Percentiles rank a stretch among this genome's conserved stretches.
These are phyloP conservation scores for Candida nemodendra DNA, from an alignment of 805 yeast species.

Conservation along the genomic window DNA sequence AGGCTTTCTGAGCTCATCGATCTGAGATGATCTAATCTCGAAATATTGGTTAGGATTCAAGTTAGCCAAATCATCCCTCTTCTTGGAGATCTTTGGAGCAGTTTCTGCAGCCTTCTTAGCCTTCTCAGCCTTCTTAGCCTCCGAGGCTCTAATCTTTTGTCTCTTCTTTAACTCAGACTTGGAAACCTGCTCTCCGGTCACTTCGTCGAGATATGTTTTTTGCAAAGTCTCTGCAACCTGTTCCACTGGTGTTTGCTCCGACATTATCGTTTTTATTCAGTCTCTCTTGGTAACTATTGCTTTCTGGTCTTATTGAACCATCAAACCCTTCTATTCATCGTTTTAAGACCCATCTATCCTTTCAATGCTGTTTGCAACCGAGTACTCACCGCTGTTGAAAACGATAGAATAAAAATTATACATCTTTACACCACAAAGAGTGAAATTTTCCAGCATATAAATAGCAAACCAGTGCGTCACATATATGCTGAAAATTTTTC, in stretches of 20 bases:
- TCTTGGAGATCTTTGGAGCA: constrained; percentile 52
- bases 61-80: constrained; percentile 78
- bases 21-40: constrained; percentile 89
- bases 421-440: too few species aligned
- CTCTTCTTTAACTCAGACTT: constrained; percentile 95
- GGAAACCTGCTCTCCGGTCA: constrained; percentile 94
- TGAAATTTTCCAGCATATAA: too few species aligned
- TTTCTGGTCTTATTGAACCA: too few species aligned
- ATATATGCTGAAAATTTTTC: too few species aligned
- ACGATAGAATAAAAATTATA: too few species aligned
- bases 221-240: constrained; percentile 62
- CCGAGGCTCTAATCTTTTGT: constrained; percentile 82
- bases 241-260: constrained; percentile 44
- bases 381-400: too few species aligned
- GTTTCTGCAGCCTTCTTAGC: constrained; percentile 63
- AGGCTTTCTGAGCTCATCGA: constrained; percentile 71
- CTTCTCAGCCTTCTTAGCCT: constrained; percentile 90
- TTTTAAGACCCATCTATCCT: too few species aligned
- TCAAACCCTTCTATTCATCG: too few species aligned
- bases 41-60: constrained; percentile 93
- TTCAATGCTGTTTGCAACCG: too few species aligned
- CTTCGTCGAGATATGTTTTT: constrained; percentile 86
- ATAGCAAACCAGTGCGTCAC: too few species aligned
- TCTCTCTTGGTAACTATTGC: too few species aligned
- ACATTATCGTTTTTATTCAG: constrained; percentile 22